phyloP scores from a whole-genome alignment of 257 asterid species.

The Paulownia fortunei region DNA sequence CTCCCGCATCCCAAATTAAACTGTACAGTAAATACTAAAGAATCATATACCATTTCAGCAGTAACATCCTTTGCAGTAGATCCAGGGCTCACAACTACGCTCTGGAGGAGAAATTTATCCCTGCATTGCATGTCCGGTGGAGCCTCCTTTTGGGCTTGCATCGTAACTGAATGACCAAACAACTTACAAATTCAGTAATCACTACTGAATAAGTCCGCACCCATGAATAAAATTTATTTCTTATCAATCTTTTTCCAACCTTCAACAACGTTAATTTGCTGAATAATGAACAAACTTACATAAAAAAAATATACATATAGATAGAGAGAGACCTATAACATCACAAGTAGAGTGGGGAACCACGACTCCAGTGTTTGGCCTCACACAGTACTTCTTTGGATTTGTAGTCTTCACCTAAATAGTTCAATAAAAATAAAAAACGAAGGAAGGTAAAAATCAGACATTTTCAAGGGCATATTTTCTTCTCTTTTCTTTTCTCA shows the following conservation, averaged over 20 bases:
- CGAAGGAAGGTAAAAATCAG: not conserved
- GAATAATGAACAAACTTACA: not conserved
- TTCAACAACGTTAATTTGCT: not conserved
- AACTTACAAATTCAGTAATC: constrained; percentile 31
- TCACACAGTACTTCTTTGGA: constrained; percentile 96
- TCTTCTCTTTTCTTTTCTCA: not conserved
- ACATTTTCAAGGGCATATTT: not conserved
- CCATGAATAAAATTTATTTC: not conserved
- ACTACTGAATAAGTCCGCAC: not conserved
- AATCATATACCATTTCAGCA: constrained; percentile 69
- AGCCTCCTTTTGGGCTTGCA: constrained; percentile 99
- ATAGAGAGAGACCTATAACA: constrained; percentile 61
- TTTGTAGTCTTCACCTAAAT: constrained; percentile 97
- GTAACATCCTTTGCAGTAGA: constrained; percentile 72
- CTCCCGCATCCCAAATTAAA: not conserved
- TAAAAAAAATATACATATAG: not conserved
- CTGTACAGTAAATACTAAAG: not conserved
- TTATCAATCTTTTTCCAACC: not conserved
- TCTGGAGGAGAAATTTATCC: constrained; percentile 94
- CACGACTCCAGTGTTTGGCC: constrained; percentile 97
- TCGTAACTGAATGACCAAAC: constrained; percentile 68
- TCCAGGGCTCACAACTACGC: constrained; percentile 67
- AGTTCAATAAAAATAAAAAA: constrained; percentile 24
- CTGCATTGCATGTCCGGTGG: constrained; percentile 92
- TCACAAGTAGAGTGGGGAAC: constrained; percentile 81